Percentiles rank a stretch among this genome's conserved stretches.
Conservation (phyloP, 805 yeast species). For the Starmerella floris region DNA sequence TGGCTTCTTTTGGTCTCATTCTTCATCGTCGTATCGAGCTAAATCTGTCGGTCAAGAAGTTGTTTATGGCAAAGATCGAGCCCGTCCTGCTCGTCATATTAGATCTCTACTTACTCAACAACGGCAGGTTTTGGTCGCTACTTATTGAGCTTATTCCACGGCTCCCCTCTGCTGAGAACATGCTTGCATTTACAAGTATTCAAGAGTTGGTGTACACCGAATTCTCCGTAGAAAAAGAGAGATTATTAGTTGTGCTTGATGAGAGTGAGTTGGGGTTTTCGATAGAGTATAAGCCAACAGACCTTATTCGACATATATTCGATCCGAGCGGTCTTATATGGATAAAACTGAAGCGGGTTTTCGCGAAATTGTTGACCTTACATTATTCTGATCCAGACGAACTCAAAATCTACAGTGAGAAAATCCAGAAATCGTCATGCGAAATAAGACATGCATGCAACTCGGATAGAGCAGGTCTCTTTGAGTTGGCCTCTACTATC, state of each 20-base stretch:
- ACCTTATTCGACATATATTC: not conserved
- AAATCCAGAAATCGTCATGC: not conserved
- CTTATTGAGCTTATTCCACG: conserved; percentile 1
- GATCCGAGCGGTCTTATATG: not conserved
- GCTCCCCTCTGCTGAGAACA: not conserved
- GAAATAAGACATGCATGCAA: not conserved
- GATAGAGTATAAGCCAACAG: not conserved
- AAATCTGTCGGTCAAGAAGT: not conserved
- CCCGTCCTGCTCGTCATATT: not conserved
- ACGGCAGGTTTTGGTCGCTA: conserved; percentile 11
- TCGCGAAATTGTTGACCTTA: not conserved
- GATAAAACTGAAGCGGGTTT: not conserved
- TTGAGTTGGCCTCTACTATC: not conserved
- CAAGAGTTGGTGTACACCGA: not conserved
- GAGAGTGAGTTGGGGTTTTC: not conserved
- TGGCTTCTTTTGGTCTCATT: not conserved
- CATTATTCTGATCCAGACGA: not conserved
- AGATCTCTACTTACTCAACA: conserved; percentile 4
- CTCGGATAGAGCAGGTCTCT: not conserved
- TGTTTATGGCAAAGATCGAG: not conserved
- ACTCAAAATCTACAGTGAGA: not conserved
- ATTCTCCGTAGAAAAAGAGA: not conserved
- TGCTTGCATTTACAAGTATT: not conserved
- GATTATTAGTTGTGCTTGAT: not conserved
- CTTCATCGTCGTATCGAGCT: conserved; percentile 1